phyloP scores from a whole-genome alignment of 1,139 yeast genomes.

The Nakaseomyces bracarensis region DNA sequence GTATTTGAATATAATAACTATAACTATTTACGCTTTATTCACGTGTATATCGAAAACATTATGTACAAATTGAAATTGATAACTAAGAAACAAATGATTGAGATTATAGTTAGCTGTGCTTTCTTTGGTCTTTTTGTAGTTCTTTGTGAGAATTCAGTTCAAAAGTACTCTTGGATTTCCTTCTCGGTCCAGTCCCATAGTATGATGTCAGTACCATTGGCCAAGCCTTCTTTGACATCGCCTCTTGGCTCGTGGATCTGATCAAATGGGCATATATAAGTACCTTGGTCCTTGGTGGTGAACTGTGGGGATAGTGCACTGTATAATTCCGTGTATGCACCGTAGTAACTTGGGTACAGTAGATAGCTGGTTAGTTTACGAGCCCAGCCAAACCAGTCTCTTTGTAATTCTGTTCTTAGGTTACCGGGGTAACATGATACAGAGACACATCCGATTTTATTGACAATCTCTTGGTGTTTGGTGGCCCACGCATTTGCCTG shows the following conservation, averaged over 20 bases:
- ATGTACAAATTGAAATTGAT: too few relatives aligned
- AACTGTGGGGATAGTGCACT: constrained; percentile 37
- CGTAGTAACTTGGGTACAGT: constrained; percentile 31
- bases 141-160: too few relatives aligned
- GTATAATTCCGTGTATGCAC: constrained; percentile 38
- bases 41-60: too few relatives aligned
- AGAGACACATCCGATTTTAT: constrained; percentile 33
- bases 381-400: constrained; percentile 25
- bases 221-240: constrained; percentile 22
- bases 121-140: too few relatives aligned
- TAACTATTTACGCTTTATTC: too few relatives aligned
- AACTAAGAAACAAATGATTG: too few relatives aligned
- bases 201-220: constrained; percentile 23
- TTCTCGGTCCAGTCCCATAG: constrained; percentile 24
- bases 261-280: constrained; percentile 30
- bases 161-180: constrained; percentile 13
- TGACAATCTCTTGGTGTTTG: constrained; percentile 30
- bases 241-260: constrained; percentile 26
- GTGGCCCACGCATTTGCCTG: constrained; percentile 40
- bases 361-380: constrained; percentile 13
- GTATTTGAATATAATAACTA: too few relatives aligned
- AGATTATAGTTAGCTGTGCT: too few relatives aligned
- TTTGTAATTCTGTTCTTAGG: constrained; percentile 37
- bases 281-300: constrained; percentile 32
- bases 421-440: constrained; percentile 44